Percentiles rank a stretch among this genome's conserved stretches.
Evolutionary conservation across 257 asterid species (phyloP).

Genomic region (Thymus quinquecostatus): DNA sequence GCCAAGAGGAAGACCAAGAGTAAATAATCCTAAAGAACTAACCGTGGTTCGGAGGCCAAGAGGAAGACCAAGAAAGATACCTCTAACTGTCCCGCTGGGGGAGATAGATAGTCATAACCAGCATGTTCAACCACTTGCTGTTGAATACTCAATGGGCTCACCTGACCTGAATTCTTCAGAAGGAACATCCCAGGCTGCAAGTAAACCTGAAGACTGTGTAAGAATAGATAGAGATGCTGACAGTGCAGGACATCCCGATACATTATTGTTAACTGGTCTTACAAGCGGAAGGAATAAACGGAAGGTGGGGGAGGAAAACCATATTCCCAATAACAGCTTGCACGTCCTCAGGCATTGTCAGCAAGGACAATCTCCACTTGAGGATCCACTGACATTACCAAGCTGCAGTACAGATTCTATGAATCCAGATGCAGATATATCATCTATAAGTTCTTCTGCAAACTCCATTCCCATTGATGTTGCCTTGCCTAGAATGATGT

Average conservation of each 20-base stretch:
- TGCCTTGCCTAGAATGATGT: constrained; percentile 81
- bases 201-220: constrained; percentile 32
- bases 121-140: constrained; percentile 36
- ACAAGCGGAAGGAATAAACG: constrained; percentile 34
- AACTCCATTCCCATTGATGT: constrained; percentile 55
- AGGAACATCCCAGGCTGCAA: constrained; percentile 30
- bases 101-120: constrained; percentile 32
- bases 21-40: too few species aligned
- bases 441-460: constrained; percentile 29
- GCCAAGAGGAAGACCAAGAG: too few species aligned
- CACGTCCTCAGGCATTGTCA: constrained; percentile 39
- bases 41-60: constrained; percentile 45
- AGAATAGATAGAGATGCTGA: constrained; percentile 28
- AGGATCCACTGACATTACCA: constrained; percentile 32
- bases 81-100: constrained; percentile 40
- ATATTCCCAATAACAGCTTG: constrained; percentile 31
- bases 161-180: constrained; percentile 25
- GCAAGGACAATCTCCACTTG: constrained; percentile 36
- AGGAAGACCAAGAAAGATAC: constrained; percentile 53
- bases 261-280: constrained; percentile 31
- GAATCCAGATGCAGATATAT: constrained; percentile 32
- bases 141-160: constrained; percentile 39
- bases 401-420: constrained; percentile 37
- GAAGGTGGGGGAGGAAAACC: constrained; percentile 35
- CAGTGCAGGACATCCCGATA: constrained; percentile 27